A percentile compares a stretch with the other conserved stretches of the same genome.
Conservation (phyloP, 441 rosid species). For the Croton laevigatus region DNA sequence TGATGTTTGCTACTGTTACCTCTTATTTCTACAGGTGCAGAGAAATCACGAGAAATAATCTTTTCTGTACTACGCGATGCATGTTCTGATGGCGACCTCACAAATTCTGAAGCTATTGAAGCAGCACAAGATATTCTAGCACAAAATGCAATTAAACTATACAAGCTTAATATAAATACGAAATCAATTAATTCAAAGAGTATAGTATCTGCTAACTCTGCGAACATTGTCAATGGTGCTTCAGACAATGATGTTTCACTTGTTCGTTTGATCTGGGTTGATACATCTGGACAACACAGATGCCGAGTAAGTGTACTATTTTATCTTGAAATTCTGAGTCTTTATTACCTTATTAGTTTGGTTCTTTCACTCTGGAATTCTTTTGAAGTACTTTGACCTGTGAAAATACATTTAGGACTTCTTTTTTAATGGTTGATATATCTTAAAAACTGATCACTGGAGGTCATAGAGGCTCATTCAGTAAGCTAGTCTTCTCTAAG, state of each 20-base stretch:
- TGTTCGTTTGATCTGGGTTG: constrained; percentile 83
- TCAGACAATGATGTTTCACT: constrained; percentile 34
- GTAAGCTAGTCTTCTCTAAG: background rate
- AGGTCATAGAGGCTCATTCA: background rate
- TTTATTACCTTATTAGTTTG: background rate
- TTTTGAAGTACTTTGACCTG: background rate
- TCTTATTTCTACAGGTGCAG: constrained; percentile 56
- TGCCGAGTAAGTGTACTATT: constrained; percentile 62
- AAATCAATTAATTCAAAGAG: constrained; percentile 29
- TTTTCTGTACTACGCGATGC: constrained; percentile 72
- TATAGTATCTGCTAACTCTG: constrained; percentile 24
- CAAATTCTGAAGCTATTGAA: constrained; percentile 76
- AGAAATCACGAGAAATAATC: constrained; percentile 71
- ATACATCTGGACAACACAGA: constrained; percentile 93
- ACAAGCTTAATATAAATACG: constrained; percentile 45
- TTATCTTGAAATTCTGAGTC: constrained; percentile 6
- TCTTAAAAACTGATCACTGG: constrained; percentile 16
- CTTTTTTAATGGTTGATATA: constrained; percentile 11
- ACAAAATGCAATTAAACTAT: constrained; percentile 54
- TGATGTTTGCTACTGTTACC: constrained; percentile 13
- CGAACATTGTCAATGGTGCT: constrained; percentile 29
- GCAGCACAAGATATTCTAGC: constrained; percentile 74
- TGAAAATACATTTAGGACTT: background rate
- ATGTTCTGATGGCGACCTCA: constrained; percentile 66
- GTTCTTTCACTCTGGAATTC: background rate